Evolutionary conservation across 2,329 filamentous ascomycete genomes (phyloP), one percentile per base, ranked within the genome.

Genomic region (Exophiala lecanii-corni): DNA sequence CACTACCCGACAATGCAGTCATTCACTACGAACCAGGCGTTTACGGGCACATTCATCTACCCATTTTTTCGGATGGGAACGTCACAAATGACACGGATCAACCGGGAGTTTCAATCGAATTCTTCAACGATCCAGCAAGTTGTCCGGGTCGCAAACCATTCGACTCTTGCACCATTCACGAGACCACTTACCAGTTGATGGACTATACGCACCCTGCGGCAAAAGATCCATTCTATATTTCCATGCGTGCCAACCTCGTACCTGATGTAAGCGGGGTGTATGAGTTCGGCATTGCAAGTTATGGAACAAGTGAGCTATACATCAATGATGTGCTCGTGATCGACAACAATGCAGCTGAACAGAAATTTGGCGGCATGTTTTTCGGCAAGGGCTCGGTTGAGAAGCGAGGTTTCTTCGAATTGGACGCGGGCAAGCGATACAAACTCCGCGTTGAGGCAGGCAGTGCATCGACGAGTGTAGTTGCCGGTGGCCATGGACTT

Each of bases 281-380:
- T 13, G 30, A 32, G 5, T 32, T 32, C n/a, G 30, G 30, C n/a
- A 12, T 32, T 13, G 30, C 5, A 32, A 13, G 5, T 16, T 5
- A 32, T 6, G 30, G 30, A 5, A 32, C n/a, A 7, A 13, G 5
- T 5, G n/a, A 32, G 5, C 30, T 32, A 16, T 32, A 32, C 17
- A 32, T 32, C 30, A 16, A 32, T 13, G 30, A 32, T 13, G 30
- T 32, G 5, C 30, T 32, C n/a, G 5, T 32, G 5, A 32, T 32
- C 30, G n/a, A n/a, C n/a, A 32, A 13, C n/a, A 32, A 32, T 13
- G 5, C n/a, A 36, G 31, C 37, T 33, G 37, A 15, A 30, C 21
- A 39, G 23, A 19, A 41, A 17, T 10, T 21, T 15, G n/a, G 41
- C 19, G 16, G n/a, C 6, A 13, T 13, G 5, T 6, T 32, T 5